Evolutionary conservation across 2,329 filamentous ascomycete species (phyloP).

Genomic region (Pyricularia sp.): DNA sequence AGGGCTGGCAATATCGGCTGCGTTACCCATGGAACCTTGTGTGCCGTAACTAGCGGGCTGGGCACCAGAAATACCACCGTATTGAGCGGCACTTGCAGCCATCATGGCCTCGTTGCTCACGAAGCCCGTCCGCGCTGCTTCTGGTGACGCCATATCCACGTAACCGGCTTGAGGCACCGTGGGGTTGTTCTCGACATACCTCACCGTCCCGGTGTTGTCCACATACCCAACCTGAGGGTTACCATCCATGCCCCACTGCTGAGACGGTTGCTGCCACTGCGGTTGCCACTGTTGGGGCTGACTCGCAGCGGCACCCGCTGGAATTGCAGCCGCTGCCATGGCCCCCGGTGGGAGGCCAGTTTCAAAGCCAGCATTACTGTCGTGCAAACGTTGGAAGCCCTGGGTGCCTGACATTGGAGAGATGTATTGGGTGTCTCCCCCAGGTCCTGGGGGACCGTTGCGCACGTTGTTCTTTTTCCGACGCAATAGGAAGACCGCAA

Average conservation of each 20-base stretch:
- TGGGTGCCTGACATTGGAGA: conserved; percentile 17
- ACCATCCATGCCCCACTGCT: background rate
- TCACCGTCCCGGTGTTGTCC: conserved; percentile 5
- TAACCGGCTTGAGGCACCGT: background rate
- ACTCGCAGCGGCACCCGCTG: background rate
- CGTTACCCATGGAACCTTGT: background rate
- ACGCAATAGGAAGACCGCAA: conserved; percentile 34
- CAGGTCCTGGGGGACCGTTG: conserved; percentile 27
- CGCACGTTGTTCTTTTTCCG: conserved; percentile 32
- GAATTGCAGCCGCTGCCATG: conserved; percentile 4
- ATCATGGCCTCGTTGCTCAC: background rate
- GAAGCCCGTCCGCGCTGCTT: background rate
- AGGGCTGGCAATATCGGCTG: conserved; percentile 4
- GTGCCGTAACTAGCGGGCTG: background rate
- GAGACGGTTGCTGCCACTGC: conserved; percentile 1
- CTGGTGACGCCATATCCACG: background rate
- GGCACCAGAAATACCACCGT: background rate
- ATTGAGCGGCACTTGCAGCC: background rate
- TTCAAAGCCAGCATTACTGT: conserved; percentile 22
- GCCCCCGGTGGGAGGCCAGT: conserved; percentile 12
- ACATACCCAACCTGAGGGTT: conserved; percentile 3
- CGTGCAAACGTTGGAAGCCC: conserved; percentile 28
- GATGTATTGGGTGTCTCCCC: conserved; percentile 27
- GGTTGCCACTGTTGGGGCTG: conserved; percentile 3
- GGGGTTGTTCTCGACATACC: conserved; percentile 3